Base-by-base conservation (phyloP, 345 rosid genomes). In the Populus ilicifolia region DNA sequence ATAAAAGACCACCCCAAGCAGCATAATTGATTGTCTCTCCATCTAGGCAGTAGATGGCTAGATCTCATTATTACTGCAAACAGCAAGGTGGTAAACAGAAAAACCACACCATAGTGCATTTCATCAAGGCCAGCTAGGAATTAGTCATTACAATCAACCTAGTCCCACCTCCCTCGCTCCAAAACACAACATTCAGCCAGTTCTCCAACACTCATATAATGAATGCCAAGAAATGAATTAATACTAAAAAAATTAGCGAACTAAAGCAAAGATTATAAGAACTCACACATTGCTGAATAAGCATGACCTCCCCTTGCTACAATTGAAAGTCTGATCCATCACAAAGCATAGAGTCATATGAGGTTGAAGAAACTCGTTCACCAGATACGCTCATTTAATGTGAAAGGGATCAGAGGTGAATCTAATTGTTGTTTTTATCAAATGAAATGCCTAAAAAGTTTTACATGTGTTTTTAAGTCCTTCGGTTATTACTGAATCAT, bases 241-340 rank as follows among this genome's bases (percentile, higher is more conserved):
- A 59, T 3, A 82, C 23, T 43, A 29, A 54, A 44, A 62, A 69
- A 21, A 16, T 30, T 8, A 8, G 67, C 66, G 71, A 27, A 25
- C n/a, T 23, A 59, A 66, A 63, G 41, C 5, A 62, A 67, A 68
- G 38, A 44, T 70, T 65, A 25, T 20, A 73, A 69, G 68, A 79
- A 82, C 86, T 83, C 77, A 87, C 90, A 82, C 90, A 17, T 82
- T 79, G 71, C 56, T 85, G 85, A 83, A 87, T 64, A 85, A 80
- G 76, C 74, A 87, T 13, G 88, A 88, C 83, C 83, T 87, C 75
- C 88, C 90, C 69, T 56, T 82, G 43, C 80, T 76, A 59, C 85
- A 87, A 63, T 44, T 82, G 75, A 87, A 85, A 38, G 80, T 69
- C 86, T 82, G 85, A 20, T 43, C 70, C 63, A 63, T 69, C 56